Evolutionary conservation across 1,284 basidiomycete genomes (phyloP).

Genomic region (Hemileccinum hortonii): DNA sequence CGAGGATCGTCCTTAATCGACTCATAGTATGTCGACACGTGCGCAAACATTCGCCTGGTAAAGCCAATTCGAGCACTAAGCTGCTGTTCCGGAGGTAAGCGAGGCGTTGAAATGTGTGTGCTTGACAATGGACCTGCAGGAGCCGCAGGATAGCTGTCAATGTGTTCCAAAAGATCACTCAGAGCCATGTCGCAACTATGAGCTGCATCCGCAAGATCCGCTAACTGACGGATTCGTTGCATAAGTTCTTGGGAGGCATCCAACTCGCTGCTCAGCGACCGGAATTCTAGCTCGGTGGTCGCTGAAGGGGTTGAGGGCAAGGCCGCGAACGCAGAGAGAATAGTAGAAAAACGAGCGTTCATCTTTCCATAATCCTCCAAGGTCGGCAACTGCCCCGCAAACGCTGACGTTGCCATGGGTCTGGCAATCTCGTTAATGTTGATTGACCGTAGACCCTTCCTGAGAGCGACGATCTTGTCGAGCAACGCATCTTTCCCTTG

Average conservation of each 20-base stretch:
- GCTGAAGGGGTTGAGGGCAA: conserved; percentile 49
- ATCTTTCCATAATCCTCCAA: conserved; percentile 46
- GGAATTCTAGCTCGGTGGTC: conserved; percentile 53
- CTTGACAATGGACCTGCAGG: conserved; percentile 55
- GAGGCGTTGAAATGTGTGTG: conserved; percentile 42
- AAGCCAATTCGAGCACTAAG: conserved; percentile 60
- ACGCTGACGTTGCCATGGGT: conserved; percentile 37
- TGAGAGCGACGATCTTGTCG: conserved; percentile 43
- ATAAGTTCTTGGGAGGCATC: conserved; percentile 50
- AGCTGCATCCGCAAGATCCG: conserved; percentile 48
- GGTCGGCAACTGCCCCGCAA: conserved; percentile 52
- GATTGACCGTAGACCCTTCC: conserved; percentile 61
- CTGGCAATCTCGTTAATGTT: conserved; percentile 55
- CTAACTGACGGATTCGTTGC: conserved; percentile 51
- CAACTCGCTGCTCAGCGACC: conserved; percentile 59
- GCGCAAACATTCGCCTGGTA: conserved; percentile 51
- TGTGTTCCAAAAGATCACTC: conserved; percentile 78
- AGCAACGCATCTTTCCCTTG: conserved; percentile 41
- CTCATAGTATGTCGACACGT: conserved; percentile 43
- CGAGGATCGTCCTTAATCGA: conserved; percentile 55
- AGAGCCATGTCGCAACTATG: conserved; percentile 66
- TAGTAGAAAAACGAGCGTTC: conserved; percentile 43
- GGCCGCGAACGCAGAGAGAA: conserved; percentile 46
- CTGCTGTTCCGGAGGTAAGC: conserved; percentile 60
- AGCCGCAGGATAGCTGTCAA: conserved; percentile 69